Evolutionary conservation across 257 asterid species (phyloP).

Genomic region (Nicotiana knightiana): DNA sequence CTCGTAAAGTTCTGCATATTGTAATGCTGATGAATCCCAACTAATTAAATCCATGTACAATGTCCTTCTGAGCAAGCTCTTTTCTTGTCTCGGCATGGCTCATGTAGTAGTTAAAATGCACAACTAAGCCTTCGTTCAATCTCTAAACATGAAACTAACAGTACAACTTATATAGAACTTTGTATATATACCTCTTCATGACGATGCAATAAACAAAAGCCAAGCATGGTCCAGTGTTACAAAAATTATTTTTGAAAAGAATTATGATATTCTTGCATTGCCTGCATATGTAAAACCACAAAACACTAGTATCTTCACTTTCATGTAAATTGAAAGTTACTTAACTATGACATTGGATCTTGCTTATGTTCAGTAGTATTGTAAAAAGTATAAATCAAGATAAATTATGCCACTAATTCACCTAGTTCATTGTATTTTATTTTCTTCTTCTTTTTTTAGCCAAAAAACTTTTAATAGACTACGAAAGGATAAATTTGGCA

Average conservation of each 20-base stretch:
- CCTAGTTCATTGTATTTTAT: no score
- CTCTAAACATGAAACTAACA: slow-evolving; percentile 29
- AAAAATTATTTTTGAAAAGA: no score
- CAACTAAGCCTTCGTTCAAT: slow-evolving; percentile 56
- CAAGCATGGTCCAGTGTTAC: no score
- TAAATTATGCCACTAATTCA: neutral
- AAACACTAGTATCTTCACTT: neutral
- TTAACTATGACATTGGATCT: neutral
- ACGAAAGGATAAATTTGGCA: no score
- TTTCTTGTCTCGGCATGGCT: slow-evolving; percentile 48
- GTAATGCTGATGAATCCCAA: slow-evolving; percentile 67
- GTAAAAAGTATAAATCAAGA: neutral
- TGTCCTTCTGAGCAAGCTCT: slow-evolving; percentile 55
- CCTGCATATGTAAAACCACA: neutral
- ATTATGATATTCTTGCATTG: neutral
- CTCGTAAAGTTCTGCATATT: slow-evolving; percentile 68
- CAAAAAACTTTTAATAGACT: no score
- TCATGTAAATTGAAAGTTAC: neutral
- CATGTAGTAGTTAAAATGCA: slow-evolving; percentile 44
- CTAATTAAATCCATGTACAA: slow-evolving; percentile 57
- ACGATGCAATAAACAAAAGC: no score
- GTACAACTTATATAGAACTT: no score
- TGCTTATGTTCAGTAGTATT: neutral
- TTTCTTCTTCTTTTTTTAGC: no score
- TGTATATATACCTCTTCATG: no score